phyloP scores from a whole-genome alignment of 257 asterid species.

The Rauvolfia tetraphylla region DNA sequence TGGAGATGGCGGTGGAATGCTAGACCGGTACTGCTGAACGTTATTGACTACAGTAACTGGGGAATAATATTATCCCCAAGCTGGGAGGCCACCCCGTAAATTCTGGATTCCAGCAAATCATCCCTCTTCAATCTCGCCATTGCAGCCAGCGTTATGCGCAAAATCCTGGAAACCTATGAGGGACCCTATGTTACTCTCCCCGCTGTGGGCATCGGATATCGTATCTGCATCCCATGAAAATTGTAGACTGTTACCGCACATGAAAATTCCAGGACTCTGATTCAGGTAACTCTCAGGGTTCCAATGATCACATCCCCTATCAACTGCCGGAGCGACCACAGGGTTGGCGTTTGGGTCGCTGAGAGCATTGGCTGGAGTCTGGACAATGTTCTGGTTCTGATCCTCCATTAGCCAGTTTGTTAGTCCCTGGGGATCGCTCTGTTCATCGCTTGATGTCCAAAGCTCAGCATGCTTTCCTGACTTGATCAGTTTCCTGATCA shows the following conservation, averaged over 20 bases:
- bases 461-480: slow-evolving; percentile 65
- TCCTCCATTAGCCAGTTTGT: slow-evolving; percentile 18
- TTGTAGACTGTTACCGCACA: slow-evolving; percentile 17
- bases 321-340: slow-evolving; percentile 9
- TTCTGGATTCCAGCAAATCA: slow-evolving; percentile 22
- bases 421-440: slow-evolving; percentile 10
- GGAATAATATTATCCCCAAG: slow-evolving; percentile 21
- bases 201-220: slow-evolving; percentile 13
- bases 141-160: background rate
- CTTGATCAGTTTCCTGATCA: slow-evolving; percentile 28
- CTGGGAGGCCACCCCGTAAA: slow-evolving; percentile 19
- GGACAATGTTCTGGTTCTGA: slow-evolving; percentile 21
- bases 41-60: slow-evolving; percentile 22
- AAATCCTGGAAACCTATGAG: slow-evolving; percentile 16
- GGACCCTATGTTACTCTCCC: slow-evolving; percentile 18
- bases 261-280: slow-evolving; percentile 7
- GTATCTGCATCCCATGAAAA: slow-evolving; percentile 23
- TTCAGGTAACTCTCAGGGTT: slow-evolving; percentile 21
- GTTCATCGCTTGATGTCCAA: slow-evolving; percentile 24
- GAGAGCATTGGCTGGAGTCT: slow-evolving; percentile 15
- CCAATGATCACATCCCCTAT: slow-evolving; percentile 20
- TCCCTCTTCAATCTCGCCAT: slow-evolving; percentile 15
- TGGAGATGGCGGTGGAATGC: slow-evolving; percentile 4
- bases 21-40: slow-evolving; percentile 21
- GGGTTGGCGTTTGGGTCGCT: slow-evolving; percentile 16